Conservation (phyloP, 139 green algal species). For the Mesotaenium endlicherianum region DNA sequence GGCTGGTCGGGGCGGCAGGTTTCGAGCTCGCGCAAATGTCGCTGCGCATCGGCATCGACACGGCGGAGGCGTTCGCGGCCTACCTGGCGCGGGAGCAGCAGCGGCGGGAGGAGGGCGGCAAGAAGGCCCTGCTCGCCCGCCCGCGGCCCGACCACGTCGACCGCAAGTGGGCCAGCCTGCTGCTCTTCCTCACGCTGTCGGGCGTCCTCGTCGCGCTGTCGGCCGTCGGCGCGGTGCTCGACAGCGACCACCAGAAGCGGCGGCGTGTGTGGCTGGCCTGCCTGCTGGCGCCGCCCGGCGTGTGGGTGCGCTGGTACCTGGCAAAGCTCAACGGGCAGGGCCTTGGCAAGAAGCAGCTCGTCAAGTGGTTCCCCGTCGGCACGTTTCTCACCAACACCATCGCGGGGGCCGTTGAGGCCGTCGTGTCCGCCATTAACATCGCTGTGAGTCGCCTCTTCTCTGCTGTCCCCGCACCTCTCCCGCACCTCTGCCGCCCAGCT, state of each 20-base stretch:
- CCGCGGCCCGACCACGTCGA: background rate
- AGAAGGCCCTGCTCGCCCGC: background rate
- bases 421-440: background rate
- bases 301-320: conserved; percentile 44
- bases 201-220: background rate
- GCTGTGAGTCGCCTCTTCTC: too few relatives aligned
- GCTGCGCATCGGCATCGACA: conserved; percentile 40
- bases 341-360: background rate
- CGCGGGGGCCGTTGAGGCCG: conserved; percentile 14
- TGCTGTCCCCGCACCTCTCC: too few relatives aligned
- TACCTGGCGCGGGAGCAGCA: background rate
- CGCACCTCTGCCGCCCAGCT: too few relatives aligned
- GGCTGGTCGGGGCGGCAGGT: background rate
- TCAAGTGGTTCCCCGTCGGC: conserved; percentile 35
- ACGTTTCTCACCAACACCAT: conserved; percentile 25
- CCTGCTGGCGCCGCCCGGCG: conserved; percentile 7
- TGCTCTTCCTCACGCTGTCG: conserved; percentile 17
- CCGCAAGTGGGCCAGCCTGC: conserved; percentile 1
- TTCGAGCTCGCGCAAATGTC: conserved; percentile 32
- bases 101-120: background rate
- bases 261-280: background rate
- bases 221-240: background rate
- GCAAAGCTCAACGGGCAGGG: conserved; percentile 16
- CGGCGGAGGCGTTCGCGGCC: background rate
- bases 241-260: background rate